Evolutionary conservation across 2,329 filamentous ascomycete species (phyloP).

Genomic region (Cytospora leucostoma): DNA sequence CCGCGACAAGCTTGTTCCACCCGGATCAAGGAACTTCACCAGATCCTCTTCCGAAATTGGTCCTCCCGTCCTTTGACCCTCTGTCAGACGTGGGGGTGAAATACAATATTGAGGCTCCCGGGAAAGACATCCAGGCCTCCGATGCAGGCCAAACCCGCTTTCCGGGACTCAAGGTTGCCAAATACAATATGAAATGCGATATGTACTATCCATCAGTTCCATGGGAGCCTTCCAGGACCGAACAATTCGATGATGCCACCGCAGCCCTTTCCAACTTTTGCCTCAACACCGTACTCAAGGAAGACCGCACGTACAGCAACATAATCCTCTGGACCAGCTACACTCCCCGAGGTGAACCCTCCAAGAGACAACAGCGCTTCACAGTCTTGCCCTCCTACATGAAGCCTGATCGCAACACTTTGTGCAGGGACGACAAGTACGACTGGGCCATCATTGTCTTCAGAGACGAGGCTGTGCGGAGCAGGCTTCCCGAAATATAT

Average conservation of each 20-base stretch:
- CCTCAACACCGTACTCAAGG: constrained; percentile 8
- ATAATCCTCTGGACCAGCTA: constrained; percentile 22
- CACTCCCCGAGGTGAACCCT: constrained; percentile 3
- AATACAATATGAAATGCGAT: constrained; percentile 3
- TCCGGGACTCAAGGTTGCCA: background rate
- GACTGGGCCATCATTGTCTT: constrained; percentile 26
- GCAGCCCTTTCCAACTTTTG: constrained; percentile 20
- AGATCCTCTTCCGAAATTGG: constrained; percentile 18
- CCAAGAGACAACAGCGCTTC: constrained; percentile 17
- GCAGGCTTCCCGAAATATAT: background rate
- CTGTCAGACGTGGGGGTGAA: constrained; percentile 11
- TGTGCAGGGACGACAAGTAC: constrained; percentile 8
- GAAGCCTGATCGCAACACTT: constrained; percentile 11
- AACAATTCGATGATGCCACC: constrained; percentile 11
- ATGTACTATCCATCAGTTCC: constrained; percentile 20
- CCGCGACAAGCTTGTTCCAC: background rate
- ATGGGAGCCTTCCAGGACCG: constrained; percentile 12
- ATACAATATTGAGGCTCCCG: background rate
- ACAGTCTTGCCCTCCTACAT: constrained; percentile 18
- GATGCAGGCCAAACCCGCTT: background rate
- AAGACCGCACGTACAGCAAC: constrained; percentile 10
- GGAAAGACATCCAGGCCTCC: background rate
- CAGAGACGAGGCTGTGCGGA: constrained; percentile 6
- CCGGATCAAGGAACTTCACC: background rate
- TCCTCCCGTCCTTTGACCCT: constrained; percentile 17